Conservation (phyloP, 352 stramenopile genomes). For the Globisporangium splendens region DNA sequence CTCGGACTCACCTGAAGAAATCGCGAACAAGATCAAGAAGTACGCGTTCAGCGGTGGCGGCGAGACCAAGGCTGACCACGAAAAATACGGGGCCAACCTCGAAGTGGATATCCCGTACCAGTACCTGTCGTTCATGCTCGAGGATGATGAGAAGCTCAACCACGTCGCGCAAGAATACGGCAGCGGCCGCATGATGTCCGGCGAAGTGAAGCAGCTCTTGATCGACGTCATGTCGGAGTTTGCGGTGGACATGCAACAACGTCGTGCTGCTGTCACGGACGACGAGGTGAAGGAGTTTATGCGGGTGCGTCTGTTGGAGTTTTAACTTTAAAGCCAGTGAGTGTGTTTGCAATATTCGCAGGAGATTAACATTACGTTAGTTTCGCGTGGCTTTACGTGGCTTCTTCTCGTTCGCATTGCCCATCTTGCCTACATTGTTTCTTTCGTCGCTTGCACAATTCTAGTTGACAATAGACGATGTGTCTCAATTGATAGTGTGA, state of each 20-base stretch:
- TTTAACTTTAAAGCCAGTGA: constrained; percentile 42
- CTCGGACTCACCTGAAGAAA: constrained; percentile 96
- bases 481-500: too few species aligned
- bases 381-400: too few species aligned
- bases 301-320: constrained; percentile 89
- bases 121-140: constrained; percentile 99
- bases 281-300: constrained; percentile 97
- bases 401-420: too few species aligned
- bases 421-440: too few species aligned
- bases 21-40: constrained; percentile 91
- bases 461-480: too few species aligned
- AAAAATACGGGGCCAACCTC: constrained; percentile 98
- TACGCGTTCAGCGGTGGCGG: constrained; percentile 92
- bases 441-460: too few species aligned
- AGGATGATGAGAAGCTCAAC: constrained; percentile 97
- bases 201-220: constrained; percentile 97
- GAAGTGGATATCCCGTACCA: constrained; percentile 98
- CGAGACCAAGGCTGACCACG: constrained; percentile 98
- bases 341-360: too few species aligned
- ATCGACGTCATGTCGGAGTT: constrained; percentile 93
- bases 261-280: constrained; percentile 91
- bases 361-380: too few species aligned
- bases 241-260: constrained; percentile 94
- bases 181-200: constrained; percentile 94
- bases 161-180: constrained; percentile 95